Conservation (phyloP, 148 eudicot genomes). For the Vaccinium darrowii region DNA sequence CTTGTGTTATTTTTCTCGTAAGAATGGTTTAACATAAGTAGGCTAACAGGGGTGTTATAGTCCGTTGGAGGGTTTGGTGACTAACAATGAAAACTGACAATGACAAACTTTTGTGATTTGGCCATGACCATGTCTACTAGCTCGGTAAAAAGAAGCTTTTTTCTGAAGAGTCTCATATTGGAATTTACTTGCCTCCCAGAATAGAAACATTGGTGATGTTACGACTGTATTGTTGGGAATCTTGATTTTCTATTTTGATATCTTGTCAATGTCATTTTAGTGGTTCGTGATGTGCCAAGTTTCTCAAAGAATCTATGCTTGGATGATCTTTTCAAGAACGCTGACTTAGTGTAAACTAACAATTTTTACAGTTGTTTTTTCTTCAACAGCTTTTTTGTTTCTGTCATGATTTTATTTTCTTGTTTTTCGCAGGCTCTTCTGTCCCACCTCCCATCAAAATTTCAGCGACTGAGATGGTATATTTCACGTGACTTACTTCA, state of each 20-base stretch:
- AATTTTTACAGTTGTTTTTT: not conserved
- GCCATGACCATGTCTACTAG: not conserved
- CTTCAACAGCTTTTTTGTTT: not conserved
- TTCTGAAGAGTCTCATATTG: not conserved
- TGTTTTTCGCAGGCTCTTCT: slow-evolving; percentile 64
- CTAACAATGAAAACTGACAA: not conserved
- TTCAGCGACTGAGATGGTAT: slow-evolving; percentile 74
- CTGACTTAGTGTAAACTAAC: slow-evolving; percentile 10
- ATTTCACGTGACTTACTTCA: slow-evolving; percentile 12
- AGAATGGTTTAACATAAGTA: not conserved
- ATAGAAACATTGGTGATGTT: not conserved
- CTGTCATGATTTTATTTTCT: not conserved
- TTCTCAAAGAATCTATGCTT: slow-evolving; percentile 7
- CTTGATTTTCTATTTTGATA: not conserved
- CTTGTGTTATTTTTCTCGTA: not conserved
- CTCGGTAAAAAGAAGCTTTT: not conserved
- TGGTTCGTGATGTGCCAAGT: slow-evolving; percentile 3
- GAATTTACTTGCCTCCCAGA: not conserved
- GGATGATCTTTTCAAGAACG: not conserved
- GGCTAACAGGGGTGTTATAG: not conserved
- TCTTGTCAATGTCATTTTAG: not conserved
- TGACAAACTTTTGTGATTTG: not conserved
- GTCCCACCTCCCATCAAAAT: slow-evolving; percentile 75
- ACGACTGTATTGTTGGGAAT: not conserved
- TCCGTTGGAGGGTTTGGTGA: not conserved